Evolutionary conservation across 805 yeast species (phyloP).

Genomic region (Saccharomycopsis sp.): DNA sequence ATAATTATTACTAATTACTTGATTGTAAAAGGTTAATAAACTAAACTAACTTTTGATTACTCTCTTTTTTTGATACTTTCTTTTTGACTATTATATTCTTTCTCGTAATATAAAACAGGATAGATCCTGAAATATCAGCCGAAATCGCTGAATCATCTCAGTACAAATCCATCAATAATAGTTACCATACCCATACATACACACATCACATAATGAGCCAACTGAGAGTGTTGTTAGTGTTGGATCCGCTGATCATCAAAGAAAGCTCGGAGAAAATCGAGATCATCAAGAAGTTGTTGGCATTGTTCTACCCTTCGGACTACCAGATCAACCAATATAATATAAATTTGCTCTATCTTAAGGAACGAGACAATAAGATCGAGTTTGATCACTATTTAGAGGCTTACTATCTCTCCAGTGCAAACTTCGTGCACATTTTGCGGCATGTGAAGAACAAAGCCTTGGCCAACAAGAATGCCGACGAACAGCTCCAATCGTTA

Average conservation of each 20-base stretch:
- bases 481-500: background rate
- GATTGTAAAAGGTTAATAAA: background rate
- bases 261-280: constrained; percentile 19
- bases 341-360: constrained; percentile 12
- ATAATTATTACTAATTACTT: background rate
- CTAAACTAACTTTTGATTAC: background rate
- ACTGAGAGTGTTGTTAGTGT: constrained; percentile 9
- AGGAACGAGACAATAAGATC: constrained; percentile 8
- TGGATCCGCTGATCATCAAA: constrained; percentile 20
- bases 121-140: background rate
- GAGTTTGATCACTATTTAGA: background rate
- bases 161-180: too few species aligned
- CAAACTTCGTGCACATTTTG: constrained; percentile 6
- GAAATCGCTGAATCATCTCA: background rate
- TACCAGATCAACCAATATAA: constrained; percentile 15
- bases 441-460: background rate
- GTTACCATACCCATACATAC: background rate
- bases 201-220: constrained; percentile 4
- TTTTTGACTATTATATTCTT: too few species aligned
- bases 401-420: constrained; percentile 7
- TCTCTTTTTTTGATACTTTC: background rate
- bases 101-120: too few species aligned
- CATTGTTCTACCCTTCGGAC: constrained; percentile 4
- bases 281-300: constrained; percentile 15
- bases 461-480: background rate